Evolutionary conservation across 768 basidiomycete species (phyloP), one percentile per base, ranked within the genome.

Genomic region (Dioszegia crocea): DNA sequence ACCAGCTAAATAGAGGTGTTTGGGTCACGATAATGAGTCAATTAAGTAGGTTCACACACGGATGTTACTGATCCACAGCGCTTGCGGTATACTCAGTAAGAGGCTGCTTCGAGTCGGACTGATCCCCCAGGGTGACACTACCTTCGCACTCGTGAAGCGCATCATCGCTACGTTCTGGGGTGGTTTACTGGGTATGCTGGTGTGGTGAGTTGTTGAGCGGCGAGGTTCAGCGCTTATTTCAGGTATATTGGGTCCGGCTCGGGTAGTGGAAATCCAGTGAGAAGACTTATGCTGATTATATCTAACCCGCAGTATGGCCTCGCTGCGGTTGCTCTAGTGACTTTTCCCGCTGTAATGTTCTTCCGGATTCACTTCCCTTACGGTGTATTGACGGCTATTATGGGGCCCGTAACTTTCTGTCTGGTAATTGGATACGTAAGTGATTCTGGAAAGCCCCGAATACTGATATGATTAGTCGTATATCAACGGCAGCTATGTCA

Each of bases 341-440:
- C 83, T 56, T 88, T 86, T 67, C 89, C 89, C 0, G 79, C 87
- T 64, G 82, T 89, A 65, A 85, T 85, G 72, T 88, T 83, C 66
- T 80, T 82, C n/a, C 79, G 86, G 45, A 73, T 89, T 19, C 87
- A 89, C 75, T 87, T 83, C 81, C 86, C 88, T 0, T 84, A 84
- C 10, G 81, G 84, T 0, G 85, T 86, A 0, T 83, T 89, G 80
- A 85, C 83, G n/a, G 84, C 84, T 52, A 78, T 88, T 29, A 65
- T 78, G 57, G 67, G 67, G 11, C 63, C 68, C n/a, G 67, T 76
- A 0, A 70, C 74, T 0, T 66, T 71, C 23, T 67, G 56, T 14
- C 52, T 76, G 40, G 71, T 73, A 24, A 56, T 74, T 9, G 70
- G 67, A n/a, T 70, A 66, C 48, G 64, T 66, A 29, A 53, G 66